phyloP scores from a whole-genome alignment of 2,329 filamentous ascomycete genomes.

The Fusarium brachygibbosum region DNA sequence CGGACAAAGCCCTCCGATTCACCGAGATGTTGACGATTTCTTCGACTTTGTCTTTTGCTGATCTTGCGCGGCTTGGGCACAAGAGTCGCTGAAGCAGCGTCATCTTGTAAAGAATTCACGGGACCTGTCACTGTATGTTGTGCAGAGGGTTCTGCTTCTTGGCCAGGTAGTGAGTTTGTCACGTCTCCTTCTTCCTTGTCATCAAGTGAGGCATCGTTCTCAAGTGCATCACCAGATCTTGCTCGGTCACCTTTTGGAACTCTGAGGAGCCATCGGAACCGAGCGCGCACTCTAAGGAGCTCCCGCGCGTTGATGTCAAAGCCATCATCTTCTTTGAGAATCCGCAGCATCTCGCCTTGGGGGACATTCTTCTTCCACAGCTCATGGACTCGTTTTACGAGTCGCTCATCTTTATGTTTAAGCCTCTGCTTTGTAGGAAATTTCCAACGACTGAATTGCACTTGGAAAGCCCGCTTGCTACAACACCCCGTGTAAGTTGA shows the following conservation, averaged over 20 bases:
- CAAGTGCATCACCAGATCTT: slow-evolving; percentile 42
- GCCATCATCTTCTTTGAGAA: slow-evolving; percentile 76
- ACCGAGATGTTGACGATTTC: slow-evolving; percentile 76
- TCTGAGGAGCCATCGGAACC: slow-evolving; percentile 77
- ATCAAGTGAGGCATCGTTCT: slow-evolving; percentile 12
- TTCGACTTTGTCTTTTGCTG: slow-evolving; percentile 70
- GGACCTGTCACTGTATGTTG: slow-evolving; percentile 3
- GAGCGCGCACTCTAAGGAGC: slow-evolving; percentile 75
- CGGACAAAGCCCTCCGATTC: slow-evolving; percentile 77
- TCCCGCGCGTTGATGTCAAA: slow-evolving; percentile 79
- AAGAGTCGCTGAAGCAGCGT: not conserved
- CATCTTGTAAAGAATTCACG: not conserved
- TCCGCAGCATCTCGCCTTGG: slow-evolving; percentile 80
- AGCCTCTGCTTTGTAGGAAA: slow-evolving; percentile 82
- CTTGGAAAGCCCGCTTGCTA: slow-evolving; percentile 82
- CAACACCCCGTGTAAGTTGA: slow-evolving; percentile 21
- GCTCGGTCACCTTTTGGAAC: slow-evolving; percentile 70
- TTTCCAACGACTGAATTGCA: slow-evolving; percentile 82
- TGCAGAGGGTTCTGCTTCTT: slow-evolving; percentile 9
- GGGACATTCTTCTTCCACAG: slow-evolving; percentile 81
- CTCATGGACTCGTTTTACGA: slow-evolving; percentile 78
- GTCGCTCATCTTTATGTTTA: slow-evolving; percentile 75
- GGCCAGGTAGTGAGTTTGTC: slow-evolving; percentile 9
- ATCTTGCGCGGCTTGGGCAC: slow-evolving; percentile 8
- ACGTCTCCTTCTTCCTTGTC: slow-evolving; percentile 27